phyloP scores from a whole-genome alignment of 2,329 filamentous ascomycete genomes.

The Phaeosphaeriaceae sp. region DNA sequence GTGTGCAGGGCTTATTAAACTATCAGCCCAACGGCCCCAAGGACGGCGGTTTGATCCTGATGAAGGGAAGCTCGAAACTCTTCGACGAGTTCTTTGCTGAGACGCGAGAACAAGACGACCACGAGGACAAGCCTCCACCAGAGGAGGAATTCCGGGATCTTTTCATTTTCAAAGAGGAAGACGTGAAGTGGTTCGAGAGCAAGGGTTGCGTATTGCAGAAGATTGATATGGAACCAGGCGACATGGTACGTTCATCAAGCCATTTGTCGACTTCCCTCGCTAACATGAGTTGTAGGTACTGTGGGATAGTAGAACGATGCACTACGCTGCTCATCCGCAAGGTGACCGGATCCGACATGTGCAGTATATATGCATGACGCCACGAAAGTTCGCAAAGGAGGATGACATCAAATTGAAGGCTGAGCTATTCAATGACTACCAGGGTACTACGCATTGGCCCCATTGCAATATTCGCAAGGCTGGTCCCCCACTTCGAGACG shows the following conservation, averaged over 20 bases:
- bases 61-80: slow-evolving; percentile 53
- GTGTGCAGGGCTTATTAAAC: slow-evolving; percentile 56
- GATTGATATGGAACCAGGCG: slow-evolving; percentile 51
- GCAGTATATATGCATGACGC: slow-evolving; percentile 32
- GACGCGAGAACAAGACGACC: slow-evolving; percentile 16
- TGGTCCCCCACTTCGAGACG: slow-evolving; percentile 15
- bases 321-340: slow-evolving; percentile 41
- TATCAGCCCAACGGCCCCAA: slow-evolving; percentile 53
- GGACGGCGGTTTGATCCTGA: slow-evolving; percentile 57
- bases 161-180: slow-evolving; percentile 52
- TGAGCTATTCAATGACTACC: slow-evolving; percentile 19
- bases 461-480: slow-evolving; percentile 28
- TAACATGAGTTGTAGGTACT: slow-evolving; percentile 30
- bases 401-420: slow-evolving; percentile 27
- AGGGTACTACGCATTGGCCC: slow-evolving; percentile 33
- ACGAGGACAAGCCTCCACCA: slow-evolving; percentile 22
- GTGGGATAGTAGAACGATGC: slow-evolving; percentile 58
- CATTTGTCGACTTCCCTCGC: not conserved
- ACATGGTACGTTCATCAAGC: slow-evolving; percentile 33
- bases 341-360: slow-evolving; percentile 23
- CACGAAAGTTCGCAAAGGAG: slow-evolving; percentile 17
- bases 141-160: slow-evolving; percentile 47
- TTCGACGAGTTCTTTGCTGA: slow-evolving; percentile 54
- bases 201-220: slow-evolving; percentile 51
- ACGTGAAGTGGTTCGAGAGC: slow-evolving; percentile 53